Conservation (phyloP, 257 asterid genomes). For the Linderniella brevidens region DNA sequence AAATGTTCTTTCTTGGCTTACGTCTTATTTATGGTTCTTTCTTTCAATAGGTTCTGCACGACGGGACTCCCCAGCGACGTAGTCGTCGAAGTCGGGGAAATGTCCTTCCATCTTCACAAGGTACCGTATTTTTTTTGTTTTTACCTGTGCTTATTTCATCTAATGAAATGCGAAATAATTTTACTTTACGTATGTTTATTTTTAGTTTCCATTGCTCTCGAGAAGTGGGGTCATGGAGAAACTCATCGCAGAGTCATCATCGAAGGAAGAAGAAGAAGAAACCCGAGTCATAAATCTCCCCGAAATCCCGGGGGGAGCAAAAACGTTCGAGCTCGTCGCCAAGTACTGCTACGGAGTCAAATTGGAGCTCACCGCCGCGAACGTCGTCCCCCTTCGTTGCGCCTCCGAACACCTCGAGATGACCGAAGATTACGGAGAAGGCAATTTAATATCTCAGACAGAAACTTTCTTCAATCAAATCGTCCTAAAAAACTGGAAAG, state of each 20-base stretch:
- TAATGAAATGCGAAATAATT: no score
- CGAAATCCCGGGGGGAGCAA: conserved; percentile 74
- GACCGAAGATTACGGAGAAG: conserved; percentile 89
- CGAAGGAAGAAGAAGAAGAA: conserved; percentile 29
- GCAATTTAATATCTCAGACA: conserved; percentile 62
- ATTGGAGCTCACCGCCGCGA: conserved; percentile 82
- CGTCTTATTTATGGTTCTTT: no score
- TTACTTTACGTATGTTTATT: no score
- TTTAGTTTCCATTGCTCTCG: conserved; percentile 93
- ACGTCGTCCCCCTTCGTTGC: conserved; percentile 70
- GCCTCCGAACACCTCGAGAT: conserved; percentile 84
- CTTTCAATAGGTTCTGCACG: conserved; percentile 59
- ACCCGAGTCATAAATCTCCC: conserved; percentile 36
- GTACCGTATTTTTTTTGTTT: conserved; percentile 15
- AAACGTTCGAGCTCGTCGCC: conserved; percentile 81
- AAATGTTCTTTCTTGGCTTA: no score
- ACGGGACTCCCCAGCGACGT: conserved; percentile 92
- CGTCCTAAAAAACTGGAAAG: conserved; percentile 64
- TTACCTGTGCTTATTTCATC: no score
- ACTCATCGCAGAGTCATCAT: conserved; percentile 57
- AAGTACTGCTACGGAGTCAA: conserved; percentile 89
- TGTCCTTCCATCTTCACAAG: conserved; percentile 97
- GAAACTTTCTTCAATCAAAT: conserved; percentile 76
- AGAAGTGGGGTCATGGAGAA: conserved; percentile 87
- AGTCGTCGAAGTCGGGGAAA: conserved; percentile 79